A percentile compares a stretch with the other conserved stretches of the same genome.
phyloP scores from a whole-genome alignment of 176 grass and related monocot genomes.

The Pontederia crassipes region DNA sequence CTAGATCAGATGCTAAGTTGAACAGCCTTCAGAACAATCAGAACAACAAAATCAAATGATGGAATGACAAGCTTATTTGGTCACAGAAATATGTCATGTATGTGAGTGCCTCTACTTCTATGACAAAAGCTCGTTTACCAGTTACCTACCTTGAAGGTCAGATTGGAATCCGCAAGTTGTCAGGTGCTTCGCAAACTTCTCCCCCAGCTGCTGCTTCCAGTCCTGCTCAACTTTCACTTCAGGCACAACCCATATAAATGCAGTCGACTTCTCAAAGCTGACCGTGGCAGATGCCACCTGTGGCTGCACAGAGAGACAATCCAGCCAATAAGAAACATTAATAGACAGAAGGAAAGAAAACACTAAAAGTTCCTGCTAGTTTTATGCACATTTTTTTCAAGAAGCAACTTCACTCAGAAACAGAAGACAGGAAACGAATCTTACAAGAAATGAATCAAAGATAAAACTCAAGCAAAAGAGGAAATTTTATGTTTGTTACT shows the following conservation, averaged over 20 bases:
- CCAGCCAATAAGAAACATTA: neutral
- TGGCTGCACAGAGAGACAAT: slow-evolving; percentile 27
- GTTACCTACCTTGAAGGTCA: slow-evolving; percentile 46
- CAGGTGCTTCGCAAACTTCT: slow-evolving; percentile 68
- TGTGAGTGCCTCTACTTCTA: too few species aligned
- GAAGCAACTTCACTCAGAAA: too few species aligned
- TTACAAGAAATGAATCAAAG: neutral
- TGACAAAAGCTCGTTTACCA: too few species aligned
- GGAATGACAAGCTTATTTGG: too few species aligned
- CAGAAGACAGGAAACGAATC: neutral
- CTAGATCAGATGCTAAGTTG: too few species aligned
- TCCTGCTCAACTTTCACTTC: slow-evolving; percentile 30
- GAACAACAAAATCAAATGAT: too few species aligned
- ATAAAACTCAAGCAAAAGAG: neutral
- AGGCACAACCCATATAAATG: slow-evolving; percentile 48
- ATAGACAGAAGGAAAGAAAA: neutral
- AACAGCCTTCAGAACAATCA: too few species aligned
- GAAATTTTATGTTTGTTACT: slow-evolving; percentile 21
- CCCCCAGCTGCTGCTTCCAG: slow-evolving; percentile 69
- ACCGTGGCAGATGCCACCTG: slow-evolving; percentile 57
- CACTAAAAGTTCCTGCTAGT: neutral
- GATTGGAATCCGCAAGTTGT: slow-evolving; percentile 84
- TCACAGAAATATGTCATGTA: too few species aligned
- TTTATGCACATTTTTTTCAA: neutral
- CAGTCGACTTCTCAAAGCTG: slow-evolving; percentile 55